Conservation (phyloP, 257 asterid species). For the Schizonepeta tenuifolia region DNA sequence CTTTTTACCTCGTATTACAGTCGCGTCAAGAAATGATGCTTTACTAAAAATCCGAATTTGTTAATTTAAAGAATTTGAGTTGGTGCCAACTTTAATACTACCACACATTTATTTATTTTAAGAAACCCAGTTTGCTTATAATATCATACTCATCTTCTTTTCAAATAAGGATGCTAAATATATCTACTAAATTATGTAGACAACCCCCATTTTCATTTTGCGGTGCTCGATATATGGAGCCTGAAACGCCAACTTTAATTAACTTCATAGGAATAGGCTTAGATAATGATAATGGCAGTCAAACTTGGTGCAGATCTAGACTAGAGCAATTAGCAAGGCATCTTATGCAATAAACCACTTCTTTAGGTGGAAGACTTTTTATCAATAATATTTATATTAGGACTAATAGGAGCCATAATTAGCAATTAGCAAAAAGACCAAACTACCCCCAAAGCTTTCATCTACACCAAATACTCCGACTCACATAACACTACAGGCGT, state of each 20-base stretch:
- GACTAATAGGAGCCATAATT: background rate
- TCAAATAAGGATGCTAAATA: too few relatives aligned
- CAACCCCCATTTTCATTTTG: too few relatives aligned
- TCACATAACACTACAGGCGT: conserved; percentile 52
- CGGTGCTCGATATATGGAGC: too few relatives aligned
- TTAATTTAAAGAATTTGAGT: too few relatives aligned
- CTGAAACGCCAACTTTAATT: background rate
- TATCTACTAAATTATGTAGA: too few relatives aligned
- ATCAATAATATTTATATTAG: background rate
- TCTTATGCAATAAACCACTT: background rate
- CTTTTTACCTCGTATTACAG: background rate
- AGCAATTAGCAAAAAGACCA: background rate
- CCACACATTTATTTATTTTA: too few relatives aligned
- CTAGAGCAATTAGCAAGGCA: background rate
- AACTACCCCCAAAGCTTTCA: conserved; percentile 20
- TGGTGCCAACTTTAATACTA: too few relatives aligned
- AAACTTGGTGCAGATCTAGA: conserved; percentile 5
- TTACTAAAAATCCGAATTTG: too few relatives aligned
- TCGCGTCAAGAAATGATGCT: background rate
- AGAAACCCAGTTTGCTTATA: too few relatives aligned
- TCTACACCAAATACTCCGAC: conserved; percentile 18
- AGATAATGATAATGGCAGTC: background rate
- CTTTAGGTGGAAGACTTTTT: background rate
- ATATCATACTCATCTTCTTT: too few relatives aligned
- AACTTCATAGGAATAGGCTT: background rate